Evolutionary conservation across 2,329 filamentous ascomycete species (phyloP).

Genomic region (Trichophyton mentagrophytes): DNA sequence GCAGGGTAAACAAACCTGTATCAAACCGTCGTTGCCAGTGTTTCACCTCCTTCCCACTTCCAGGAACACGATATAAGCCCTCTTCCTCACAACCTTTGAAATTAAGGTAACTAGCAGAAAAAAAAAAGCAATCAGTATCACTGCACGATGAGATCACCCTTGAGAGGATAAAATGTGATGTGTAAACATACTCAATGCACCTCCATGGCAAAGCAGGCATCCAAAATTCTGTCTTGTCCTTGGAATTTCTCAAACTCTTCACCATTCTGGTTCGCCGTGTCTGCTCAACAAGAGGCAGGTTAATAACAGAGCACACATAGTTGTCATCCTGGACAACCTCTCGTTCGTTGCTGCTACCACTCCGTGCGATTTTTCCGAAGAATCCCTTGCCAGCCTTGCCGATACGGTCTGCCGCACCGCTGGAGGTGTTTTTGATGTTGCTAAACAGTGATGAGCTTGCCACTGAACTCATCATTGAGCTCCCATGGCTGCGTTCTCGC

Average conservation of each 20-base stretch:
- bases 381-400: constrained; percentile 67
- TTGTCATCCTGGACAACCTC: constrained; percentile 61
- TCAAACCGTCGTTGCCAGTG: constrained; percentile 90
- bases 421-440: constrained; percentile 59
- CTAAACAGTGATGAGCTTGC: constrained; percentile 50
- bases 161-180: not conserved
- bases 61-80: constrained; percentile 82
- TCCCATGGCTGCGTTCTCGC: constrained; percentile 24
- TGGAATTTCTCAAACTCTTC: constrained; percentile 71
- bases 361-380: constrained; percentile 62
- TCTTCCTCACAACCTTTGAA: constrained; percentile 90
- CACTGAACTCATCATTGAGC: constrained; percentile 35
- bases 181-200: constrained; percentile 60
- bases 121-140: not conserved
- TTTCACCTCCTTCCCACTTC: constrained; percentile 79
- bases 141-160: not conserved
- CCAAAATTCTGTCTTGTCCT: constrained; percentile 97
- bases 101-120: constrained; percentile 68
- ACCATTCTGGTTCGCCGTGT: constrained; percentile 84
- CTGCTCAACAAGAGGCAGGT: constrained; percentile 73
- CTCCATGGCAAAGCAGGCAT: constrained; percentile 94
- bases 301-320: constrained; percentile 75
- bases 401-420: constrained; percentile 57
- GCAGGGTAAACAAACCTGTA: constrained; percentile 44
- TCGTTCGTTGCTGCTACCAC: constrained; percentile 55